These are phyloP conservation scores for Uronychia binucleata DNA, from an alignment of 73 alveolate genomes.

Conservation along the genomic window DNA sequence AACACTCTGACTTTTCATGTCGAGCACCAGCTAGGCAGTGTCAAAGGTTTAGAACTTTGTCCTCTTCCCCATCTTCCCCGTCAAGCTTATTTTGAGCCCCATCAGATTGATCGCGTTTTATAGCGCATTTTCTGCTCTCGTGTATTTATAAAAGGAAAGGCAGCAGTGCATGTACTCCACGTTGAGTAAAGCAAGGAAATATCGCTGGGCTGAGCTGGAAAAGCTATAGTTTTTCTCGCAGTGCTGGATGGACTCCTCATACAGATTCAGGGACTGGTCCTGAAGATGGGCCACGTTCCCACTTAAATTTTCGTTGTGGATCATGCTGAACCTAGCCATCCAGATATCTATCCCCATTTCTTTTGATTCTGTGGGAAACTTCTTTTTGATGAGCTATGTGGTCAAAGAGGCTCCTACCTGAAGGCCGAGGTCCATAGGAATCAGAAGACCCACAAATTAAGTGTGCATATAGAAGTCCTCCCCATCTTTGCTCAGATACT, in stretches of 20 bases:
- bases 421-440: conserved; percentile 17
- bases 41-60: conserved; percentile 94
- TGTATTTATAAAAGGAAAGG: conserved; percentile 48
- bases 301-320: conserved; percentile 30
- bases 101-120: conserved; percentile 75
- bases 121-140: conserved; percentile 42
- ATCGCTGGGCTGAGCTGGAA: neutral
- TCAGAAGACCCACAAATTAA: conserved; percentile 19
- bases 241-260: conserved; percentile 14
- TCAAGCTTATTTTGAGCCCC: conserved; percentile 79
- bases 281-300: conserved; percentile 36
- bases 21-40: conserved; percentile 88
- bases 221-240: neutral
- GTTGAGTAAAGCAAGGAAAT: conserved; percentile 5
- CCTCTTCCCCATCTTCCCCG: conserved; percentile 96
- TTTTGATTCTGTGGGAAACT: too few species aligned
- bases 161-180: conserved; percentile 45
- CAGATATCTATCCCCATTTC: neutral
- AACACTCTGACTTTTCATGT: conserved; percentile 72
- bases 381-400: neutral
- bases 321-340: conserved; percentile 46
- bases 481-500: conserved; percentile 49
- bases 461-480: conserved; percentile 48
- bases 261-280: conserved; percentile 34
- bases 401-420: neutral